Conservation (phyloP, 176 grass and related monocot species). For the Oryza longistaminata region DNA sequence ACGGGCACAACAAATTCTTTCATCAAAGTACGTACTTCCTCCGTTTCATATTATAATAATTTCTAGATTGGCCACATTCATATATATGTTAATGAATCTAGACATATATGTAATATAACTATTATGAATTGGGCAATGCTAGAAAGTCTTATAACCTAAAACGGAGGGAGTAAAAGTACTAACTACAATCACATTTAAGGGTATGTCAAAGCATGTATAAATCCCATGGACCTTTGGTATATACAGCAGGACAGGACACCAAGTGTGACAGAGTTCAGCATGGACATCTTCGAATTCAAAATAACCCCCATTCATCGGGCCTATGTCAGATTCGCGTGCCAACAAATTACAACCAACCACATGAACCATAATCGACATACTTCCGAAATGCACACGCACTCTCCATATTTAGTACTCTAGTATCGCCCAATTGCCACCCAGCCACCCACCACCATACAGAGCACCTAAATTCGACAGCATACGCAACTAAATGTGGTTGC, state of each 20-base stretch:
- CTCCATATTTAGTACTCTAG: background rate
- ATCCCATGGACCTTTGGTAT: background rate
- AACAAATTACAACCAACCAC: background rate
- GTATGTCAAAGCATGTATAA: background rate
- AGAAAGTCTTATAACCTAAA: no score
- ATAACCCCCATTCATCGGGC: no score
- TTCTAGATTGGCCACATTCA: no score
- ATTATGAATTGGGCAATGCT: no score
- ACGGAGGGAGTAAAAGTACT: background rate
- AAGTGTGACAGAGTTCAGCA: background rate
- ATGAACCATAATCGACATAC: background rate
- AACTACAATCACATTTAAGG: background rate
- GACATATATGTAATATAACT: no score
- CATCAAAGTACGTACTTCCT: background rate
- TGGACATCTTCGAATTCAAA: background rate
- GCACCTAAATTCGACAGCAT: background rate
- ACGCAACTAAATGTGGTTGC: background rate
- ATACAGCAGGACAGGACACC: background rate
- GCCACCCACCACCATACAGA: background rate
- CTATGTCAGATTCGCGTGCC: background rate
- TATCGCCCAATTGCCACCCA: background rate
- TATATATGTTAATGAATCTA: no score
- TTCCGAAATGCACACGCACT: background rate
- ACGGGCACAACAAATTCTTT: background rate
- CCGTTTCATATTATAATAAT: no score